A percentile compares a stretch with the other conserved stretches of the same genome.
phyloP scores from a whole-genome alignment of 2,329 filamentous ascomycete genomes.

The Kalaharituber pfeilii region DNA sequence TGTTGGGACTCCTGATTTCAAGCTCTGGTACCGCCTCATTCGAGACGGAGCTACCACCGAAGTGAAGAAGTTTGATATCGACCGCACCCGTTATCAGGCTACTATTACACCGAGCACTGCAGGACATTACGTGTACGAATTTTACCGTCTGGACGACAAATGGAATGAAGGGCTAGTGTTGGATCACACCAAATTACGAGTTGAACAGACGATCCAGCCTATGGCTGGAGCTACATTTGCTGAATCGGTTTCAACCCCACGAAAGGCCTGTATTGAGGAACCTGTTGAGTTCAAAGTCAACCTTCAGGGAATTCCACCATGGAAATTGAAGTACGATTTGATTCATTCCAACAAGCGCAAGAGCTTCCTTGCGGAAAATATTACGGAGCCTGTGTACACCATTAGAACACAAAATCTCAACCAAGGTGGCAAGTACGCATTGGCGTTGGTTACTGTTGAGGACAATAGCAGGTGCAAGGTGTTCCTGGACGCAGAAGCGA shows the following conservation, averaged over 20 bases:
- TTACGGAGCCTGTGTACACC: slow-evolving; percentile 44
- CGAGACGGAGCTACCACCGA: slow-evolving; percentile 41
- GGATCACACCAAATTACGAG: slow-evolving; percentile 40
- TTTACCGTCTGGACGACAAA: slow-evolving; percentile 61
- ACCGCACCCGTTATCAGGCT: slow-evolving; percentile 64
- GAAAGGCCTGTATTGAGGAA: slow-evolving; percentile 68
- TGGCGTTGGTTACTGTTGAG: slow-evolving; percentile 70
- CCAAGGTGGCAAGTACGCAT: slow-evolving; percentile 75
- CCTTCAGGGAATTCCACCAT: slow-evolving; percentile 69
- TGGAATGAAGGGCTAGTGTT: slow-evolving; percentile 57
- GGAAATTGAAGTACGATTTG: slow-evolving; percentile 79
- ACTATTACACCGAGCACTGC: slow-evolving; percentile 67
- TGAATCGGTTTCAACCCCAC: slow-evolving; percentile 35
- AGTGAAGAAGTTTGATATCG: slow-evolving; percentile 40
- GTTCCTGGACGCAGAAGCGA: slow-evolving; percentile 65
- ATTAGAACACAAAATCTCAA: slow-evolving; percentile 59
- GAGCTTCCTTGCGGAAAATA: slow-evolving; percentile 46
- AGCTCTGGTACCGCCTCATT: slow-evolving; percentile 58
- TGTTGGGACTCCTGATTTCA: slow-evolving; percentile 80
- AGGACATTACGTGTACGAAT: slow-evolving; percentile 73
- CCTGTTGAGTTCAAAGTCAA: slow-evolving; percentile 55
- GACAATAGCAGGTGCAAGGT: slow-evolving; percentile 77
- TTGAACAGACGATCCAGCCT: slow-evolving; percentile 86
- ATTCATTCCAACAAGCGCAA: slow-evolving; percentile 74
- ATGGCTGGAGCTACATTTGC: slow-evolving; percentile 61